Base-by-base conservation (phyloP, 2,329 filamentous ascomycete genomes). In the Trichophyton equinum region DNA sequence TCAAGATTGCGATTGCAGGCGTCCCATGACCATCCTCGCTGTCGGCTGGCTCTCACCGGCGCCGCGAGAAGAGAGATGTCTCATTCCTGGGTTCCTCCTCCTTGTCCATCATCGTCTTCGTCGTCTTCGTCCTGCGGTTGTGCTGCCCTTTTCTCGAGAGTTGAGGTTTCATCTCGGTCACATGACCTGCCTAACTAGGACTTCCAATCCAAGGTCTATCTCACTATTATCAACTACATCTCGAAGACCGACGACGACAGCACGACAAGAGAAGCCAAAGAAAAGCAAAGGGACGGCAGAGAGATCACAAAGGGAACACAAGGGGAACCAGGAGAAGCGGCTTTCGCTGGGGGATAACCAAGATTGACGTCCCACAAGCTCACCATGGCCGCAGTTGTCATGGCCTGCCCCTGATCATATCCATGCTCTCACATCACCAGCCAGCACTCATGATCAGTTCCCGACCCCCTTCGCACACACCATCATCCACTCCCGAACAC, bases 391-490 rank as follows among this genome's bases (percentile, higher is more conserved):
- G 13, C 20, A 51, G 40, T 44, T 44, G 40, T 51, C 46, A 51
- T 25, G 46, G 51, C 27, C 51, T 55, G 51, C 51, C 51, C 51
- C 51, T 55, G 51, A 55, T 25, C 51, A 36, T 36, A 55, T 27
- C 51, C 51, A 36, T 36, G 51, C 33, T 18, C 47, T 51, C 47
- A 2, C 27, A 55, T 36, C 51, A 55, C 27, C 51, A 55, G 27
- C 30, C 47, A n/a, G 47, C 47, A 53, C 47, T 53, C 47, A 55
- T 55, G 51, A 55, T 55, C 25, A 55, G 13, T 36, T 13, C 30
- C 51, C 13, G 51, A 55, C 11, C 25, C 2, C 27, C 51, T 27
- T 36, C 51, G 33, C n/a, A 20, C 51, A 55, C 40, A 44, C n/a
- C 40, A 44, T 44, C 40, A n/a, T 44, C 40, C 11, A 9, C 33